Conservation (phyloP, 164 flowering plant genomes). For the Saururus chinensis region DNA sequence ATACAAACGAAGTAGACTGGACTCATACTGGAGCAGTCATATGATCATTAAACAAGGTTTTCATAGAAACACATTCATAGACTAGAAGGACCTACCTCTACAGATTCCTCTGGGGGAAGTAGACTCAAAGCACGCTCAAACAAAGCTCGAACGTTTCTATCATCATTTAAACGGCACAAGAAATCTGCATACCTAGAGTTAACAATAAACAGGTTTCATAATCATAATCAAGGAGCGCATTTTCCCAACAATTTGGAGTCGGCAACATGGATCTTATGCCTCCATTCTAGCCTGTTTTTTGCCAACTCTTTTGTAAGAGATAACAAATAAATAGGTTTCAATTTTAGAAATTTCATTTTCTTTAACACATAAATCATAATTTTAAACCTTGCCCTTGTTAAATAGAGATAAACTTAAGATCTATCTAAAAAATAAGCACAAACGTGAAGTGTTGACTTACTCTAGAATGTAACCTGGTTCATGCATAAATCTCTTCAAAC, state of each 20-base stretch:
- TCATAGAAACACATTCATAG: neutral
- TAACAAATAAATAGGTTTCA: neutral
- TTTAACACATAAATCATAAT: no score
- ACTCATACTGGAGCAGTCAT: neutral
- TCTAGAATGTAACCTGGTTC: constrained; percentile 91
- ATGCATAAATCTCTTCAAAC: constrained; percentile 85
- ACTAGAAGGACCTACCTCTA: constrained; percentile 41
- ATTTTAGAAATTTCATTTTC: no score
- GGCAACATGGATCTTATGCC: no score
- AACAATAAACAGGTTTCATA: neutral
- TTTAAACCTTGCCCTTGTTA: no score
- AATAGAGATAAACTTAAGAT: neutral
- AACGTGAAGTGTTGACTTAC: constrained; percentile 32
- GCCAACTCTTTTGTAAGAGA: no score
- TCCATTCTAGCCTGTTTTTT: no score
- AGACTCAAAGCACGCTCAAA: constrained; percentile 92
- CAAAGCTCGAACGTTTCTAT: constrained; percentile 81
- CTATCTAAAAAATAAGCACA: neutral
- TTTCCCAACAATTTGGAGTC: no score
- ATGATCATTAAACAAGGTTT: no score
- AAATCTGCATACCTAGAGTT: constrained; percentile 81
- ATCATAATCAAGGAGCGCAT: no score
- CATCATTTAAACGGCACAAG: constrained; percentile 87
- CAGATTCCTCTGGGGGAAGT: constrained; percentile 75
- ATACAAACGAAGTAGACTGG: no score